Evolutionary conservation across 2,329 filamentous ascomycete genomes (phyloP).

Genomic region (Diaporthe citrichinensis): DNA sequence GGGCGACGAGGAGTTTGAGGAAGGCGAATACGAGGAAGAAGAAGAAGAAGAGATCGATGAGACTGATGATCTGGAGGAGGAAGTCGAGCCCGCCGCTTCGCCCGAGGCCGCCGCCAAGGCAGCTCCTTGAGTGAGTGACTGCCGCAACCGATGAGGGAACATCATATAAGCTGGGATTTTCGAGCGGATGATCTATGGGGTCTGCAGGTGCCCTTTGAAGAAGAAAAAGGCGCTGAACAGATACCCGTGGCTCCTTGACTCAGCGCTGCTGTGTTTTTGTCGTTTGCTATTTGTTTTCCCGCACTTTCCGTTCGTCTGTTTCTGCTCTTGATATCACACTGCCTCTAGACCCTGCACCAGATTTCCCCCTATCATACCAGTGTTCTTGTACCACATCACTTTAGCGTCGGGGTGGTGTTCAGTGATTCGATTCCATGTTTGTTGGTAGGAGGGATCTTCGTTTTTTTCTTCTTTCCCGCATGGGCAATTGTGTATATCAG

Average conservation of each 20-base stretch:
- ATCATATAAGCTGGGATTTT: slow-evolving; percentile 21
- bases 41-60: slow-evolving; percentile 28
- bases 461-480: not conserved
- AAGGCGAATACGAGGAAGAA: slow-evolving; percentile 23
- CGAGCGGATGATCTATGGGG: slow-evolving; percentile 16
- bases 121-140: slow-evolving; percentile 26
- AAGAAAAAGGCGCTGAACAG: slow-evolving; percentile 14
- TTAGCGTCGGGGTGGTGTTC: slow-evolving; percentile 33
- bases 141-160: not conserved
- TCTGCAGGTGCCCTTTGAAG: not conserved
- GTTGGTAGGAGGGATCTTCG: not conserved
- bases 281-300: slow-evolving; percentile 9
- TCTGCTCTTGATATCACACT: slow-evolving; percentile 33
- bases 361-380: slow-evolving; percentile 26
- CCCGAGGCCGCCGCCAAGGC: slow-evolving; percentile 28
- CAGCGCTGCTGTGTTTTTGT: slow-evolving; percentile 19
- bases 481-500: slow-evolving; percentile 36
- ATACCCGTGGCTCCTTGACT: slow-evolving; percentile 22
- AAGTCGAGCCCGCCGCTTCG: slow-evolving; percentile 22
- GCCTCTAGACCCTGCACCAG: slow-evolving; percentile 28
- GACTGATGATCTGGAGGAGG: slow-evolving; percentile 27
- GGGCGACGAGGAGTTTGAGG: slow-evolving; percentile 39
- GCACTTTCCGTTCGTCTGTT: not conserved
- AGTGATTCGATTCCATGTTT: slow-evolving; percentile 25
- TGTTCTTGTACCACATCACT: slow-evolving; percentile 28